A percentile compares a stretch with the other conserved stretches of the same genome.
Conservation (phyloP, 2,329 filamentous ascomycete genomes). For the Gnomoniopsis sp. region DNA sequence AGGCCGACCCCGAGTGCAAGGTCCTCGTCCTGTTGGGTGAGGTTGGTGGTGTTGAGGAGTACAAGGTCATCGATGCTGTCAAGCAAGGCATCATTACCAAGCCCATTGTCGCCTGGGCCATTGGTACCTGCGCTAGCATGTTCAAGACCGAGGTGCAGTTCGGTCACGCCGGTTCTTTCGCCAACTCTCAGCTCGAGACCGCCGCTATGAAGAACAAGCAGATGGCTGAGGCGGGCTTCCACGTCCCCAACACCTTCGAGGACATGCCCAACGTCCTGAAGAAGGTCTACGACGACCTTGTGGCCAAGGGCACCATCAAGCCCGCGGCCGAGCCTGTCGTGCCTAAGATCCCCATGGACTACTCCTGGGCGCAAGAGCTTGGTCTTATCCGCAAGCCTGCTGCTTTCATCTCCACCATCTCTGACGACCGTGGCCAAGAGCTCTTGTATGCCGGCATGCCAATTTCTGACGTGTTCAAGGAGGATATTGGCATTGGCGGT, state of each 20-base stretch:
- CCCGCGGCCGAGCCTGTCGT: constrained; percentile 86
- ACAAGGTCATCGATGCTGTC: constrained; percentile 97
- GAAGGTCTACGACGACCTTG: constrained; percentile 82
- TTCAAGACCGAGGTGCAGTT: constrained; percentile 99
- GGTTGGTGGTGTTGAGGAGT: constrained; percentile 99
- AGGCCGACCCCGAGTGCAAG: constrained; percentile 96
- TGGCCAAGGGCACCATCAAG: constrained; percentile 79
- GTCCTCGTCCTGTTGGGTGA: constrained; percentile 94
- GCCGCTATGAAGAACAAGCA: constrained; percentile 94
- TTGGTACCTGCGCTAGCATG: constrained; percentile 98
- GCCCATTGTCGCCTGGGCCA: constrained; percentile 98
- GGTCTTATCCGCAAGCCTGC: constrained; percentile 99
- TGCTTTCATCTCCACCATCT: constrained; percentile 99
- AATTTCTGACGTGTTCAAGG: constrained; percentile 98
- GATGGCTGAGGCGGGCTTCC: constrained; percentile 92
- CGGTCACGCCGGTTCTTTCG: constrained; percentile 96
- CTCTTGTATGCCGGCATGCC: constrained; percentile 98
- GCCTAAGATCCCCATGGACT: constrained; percentile 99
- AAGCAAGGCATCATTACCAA: constrained; percentile 94
- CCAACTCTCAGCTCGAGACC: constrained; percentile 99
- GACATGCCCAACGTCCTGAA: constrained; percentile 78
- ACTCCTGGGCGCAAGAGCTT: constrained; percentile 99
- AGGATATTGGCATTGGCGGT: constrained; percentile 98
- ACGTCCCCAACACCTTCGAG: constrained; percentile 95
- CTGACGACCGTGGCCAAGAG: constrained; percentile 98